These are phyloP conservation scores for Macrolepiota albuminosa DNA, from an alignment of 768 basidiomycete species.

Conservation along the genomic window DNA sequence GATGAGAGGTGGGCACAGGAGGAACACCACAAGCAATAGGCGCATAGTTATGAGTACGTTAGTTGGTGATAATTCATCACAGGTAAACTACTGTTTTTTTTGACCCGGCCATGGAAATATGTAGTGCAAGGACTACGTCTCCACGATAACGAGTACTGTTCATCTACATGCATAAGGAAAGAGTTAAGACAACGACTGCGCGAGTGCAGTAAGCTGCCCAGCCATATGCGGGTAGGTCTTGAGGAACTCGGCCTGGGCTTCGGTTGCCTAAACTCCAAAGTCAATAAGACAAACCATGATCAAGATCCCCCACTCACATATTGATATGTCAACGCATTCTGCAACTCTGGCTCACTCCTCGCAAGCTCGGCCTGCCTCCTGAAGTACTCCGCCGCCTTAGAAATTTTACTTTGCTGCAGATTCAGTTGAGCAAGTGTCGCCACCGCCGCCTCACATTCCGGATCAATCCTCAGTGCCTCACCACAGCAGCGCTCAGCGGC, in stretches of 20 bases:
- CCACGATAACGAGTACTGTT: background rate
- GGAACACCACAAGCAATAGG: background rate
- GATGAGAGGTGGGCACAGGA: constrained; percentile 8
- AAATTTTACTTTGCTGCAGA: constrained; percentile 86
- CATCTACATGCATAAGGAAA: background rate
- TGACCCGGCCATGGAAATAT: background rate
- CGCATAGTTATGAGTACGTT: constrained; percentile 7
- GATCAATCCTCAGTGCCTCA: constrained; percentile 84
- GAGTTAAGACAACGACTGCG: constrained; percentile 20
- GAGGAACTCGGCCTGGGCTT: constrained; percentile 79
- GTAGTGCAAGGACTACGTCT: background rate
- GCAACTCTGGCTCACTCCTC: constrained; percentile 85
- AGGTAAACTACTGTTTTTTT: background rate
- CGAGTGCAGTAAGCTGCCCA: constrained; percentile 50
- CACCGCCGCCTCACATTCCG: constrained; percentile 94
- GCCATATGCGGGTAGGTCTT: constrained; percentile 82
- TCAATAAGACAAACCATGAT: background rate
- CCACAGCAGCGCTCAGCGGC: constrained; percentile 81
- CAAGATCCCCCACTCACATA: constrained; percentile 48
- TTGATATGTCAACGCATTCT: constrained; percentile 71
- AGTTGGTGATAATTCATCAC: background rate
- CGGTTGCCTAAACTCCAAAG: constrained; percentile 54
- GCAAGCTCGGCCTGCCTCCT: constrained; percentile 79
- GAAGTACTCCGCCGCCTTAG: constrained; percentile 84
- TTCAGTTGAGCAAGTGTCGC: constrained; percentile 92